Conservation (phyloP, 1,284 basidiomycete species). For the Ustilago nuda region DNA sequence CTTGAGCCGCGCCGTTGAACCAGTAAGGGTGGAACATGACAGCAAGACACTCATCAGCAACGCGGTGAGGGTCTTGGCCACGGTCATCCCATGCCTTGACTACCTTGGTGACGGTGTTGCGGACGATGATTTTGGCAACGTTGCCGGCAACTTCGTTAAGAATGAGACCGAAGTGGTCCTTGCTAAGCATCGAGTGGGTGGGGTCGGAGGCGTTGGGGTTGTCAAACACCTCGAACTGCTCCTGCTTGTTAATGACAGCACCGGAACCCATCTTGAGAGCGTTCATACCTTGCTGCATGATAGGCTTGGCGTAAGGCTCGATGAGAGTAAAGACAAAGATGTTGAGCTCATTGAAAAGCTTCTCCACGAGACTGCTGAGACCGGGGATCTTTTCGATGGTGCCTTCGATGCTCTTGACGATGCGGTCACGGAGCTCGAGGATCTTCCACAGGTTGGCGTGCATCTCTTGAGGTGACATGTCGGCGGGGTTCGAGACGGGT, state of each 20-base stretch:
- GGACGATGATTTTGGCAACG: conserved; percentile 72
- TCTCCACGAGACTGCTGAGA: conserved; percentile 79
- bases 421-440: conserved; percentile 82
- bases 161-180: conserved; percentile 69
- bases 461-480: conserved; percentile 89
- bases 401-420: conserved; percentile 83
- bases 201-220: conserved; percentile 69
- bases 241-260: conserved; percentile 67
- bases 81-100: conserved; percentile 80
- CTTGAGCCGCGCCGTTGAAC: conserved; percentile 45
- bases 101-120: conserved; percentile 76
- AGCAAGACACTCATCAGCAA: conserved; percentile 62
- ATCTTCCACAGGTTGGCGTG: conserved; percentile 84
- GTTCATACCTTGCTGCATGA: conserved; percentile 63
- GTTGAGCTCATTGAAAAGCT: conserved; percentile 77
- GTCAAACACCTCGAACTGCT: conserved; percentile 70
- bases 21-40: conserved; percentile 65
- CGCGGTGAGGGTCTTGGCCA: conserved; percentile 33
- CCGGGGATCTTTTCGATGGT: conserved; percentile 78
- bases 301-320: conserved; percentile 69
- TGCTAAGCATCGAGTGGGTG: conserved; percentile 64
- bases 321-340: conserved; percentile 65
- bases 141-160: conserved; percentile 70
- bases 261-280: conserved; percentile 66
- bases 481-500: conserved; percentile 71